phyloP scores from a whole-genome alignment of 2,329 filamentous ascomycete species.

The Aspergillus sp. region DNA sequence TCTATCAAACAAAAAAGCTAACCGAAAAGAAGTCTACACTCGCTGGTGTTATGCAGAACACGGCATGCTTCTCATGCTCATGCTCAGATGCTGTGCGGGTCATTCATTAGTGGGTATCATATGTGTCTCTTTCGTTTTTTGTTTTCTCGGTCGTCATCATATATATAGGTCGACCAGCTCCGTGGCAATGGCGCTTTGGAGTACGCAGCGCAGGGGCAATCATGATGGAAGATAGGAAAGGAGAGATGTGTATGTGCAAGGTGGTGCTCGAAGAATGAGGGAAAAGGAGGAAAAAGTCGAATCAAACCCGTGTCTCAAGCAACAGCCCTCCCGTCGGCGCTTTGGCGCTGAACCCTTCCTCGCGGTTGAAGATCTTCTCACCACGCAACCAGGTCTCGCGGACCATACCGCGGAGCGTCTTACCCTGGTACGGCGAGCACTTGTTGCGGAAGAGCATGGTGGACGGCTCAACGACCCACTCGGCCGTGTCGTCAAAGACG shows the following conservation, averaged over 20 bases:
- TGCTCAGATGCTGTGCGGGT: slow-evolving; percentile 17
- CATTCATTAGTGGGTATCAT: slow-evolving; percentile 15
- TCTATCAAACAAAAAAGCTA: slow-evolving; percentile 14
- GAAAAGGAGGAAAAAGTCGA: slow-evolving; percentile 22
- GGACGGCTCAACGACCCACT: slow-evolving; percentile 72
- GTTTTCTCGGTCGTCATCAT: neutral
- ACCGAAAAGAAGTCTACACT: slow-evolving; percentile 21
- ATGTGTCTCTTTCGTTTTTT: neutral
- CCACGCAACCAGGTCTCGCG: slow-evolving; percentile 85
- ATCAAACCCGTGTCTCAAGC: slow-evolving; percentile 45
- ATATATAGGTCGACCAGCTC: neutral
- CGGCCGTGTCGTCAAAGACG: slow-evolving; percentile 83
- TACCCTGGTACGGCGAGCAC: slow-evolving; percentile 87
- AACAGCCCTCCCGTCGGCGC: slow-evolving; percentile 43
- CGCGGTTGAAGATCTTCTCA: slow-evolving; percentile 71
- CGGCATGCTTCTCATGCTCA: slow-evolving; percentile 3
- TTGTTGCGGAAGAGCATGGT: slow-evolving; percentile 96
- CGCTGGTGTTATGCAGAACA: slow-evolving; percentile 16
- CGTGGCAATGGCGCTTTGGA: slow-evolving; percentile 6
- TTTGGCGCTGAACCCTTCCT: slow-evolving; percentile 49
- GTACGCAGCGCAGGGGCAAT: neutral
- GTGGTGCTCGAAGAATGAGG: neutral
- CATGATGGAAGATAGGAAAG: neutral
- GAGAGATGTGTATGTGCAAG: neutral
- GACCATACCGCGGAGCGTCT: slow-evolving; percentile 76